Evolutionary conservation across 805 yeast genomes (phyloP), one percentile per base, ranked within the genome.

Genomic region (Teunomyces pallodes): DNA sequence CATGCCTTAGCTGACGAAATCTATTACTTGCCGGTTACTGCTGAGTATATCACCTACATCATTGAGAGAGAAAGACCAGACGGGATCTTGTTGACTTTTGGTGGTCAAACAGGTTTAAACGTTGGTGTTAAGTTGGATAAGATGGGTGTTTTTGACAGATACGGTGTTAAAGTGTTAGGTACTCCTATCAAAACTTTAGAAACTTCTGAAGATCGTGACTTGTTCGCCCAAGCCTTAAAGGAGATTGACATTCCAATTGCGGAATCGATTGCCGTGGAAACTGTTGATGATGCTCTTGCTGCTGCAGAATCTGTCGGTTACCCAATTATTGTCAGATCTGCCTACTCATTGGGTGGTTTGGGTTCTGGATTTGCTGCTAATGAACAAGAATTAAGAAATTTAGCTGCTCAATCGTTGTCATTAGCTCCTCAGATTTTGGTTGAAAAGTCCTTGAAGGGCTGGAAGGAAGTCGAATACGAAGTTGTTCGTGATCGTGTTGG

Each of bases 381-480:
- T 67, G 84, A 80, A 54, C 79, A 79, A 49, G 98, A 94, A 71
- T 80, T 92, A 63, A 82, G 83, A 67, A 86, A 92, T 72, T 79
- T 92, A 67, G 86, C 96, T 41, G 81, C 96, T 28, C 96, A 89
- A 70, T 88, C 97, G 1, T 77, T 92, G 53, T 83, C 96, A 26
- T 74, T 91, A 53, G 83, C 98, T 16, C 97, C 97, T 45, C 99
- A 92, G 77, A 90, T 92, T 57, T 76, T 92, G 59, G 98, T 92
- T 54, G 99, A 92, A 74, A 91, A 87, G 77, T 92, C 98, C 5
- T 77, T 92, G 74, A 92, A 91, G 77, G 99, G 99, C 55, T 92
- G 99, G 99, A 92, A 92, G 70, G 99, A 92, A 73, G 95, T 92
- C 54, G 99, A 92, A 74, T 92, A 92, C 69, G 99, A 92, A 76